A percentile compares a stretch with the other conserved stretches of the same genome.
phyloP scores from a whole-genome alignment of 106 monocot species.

The Vanilla planifolia region DNA sequence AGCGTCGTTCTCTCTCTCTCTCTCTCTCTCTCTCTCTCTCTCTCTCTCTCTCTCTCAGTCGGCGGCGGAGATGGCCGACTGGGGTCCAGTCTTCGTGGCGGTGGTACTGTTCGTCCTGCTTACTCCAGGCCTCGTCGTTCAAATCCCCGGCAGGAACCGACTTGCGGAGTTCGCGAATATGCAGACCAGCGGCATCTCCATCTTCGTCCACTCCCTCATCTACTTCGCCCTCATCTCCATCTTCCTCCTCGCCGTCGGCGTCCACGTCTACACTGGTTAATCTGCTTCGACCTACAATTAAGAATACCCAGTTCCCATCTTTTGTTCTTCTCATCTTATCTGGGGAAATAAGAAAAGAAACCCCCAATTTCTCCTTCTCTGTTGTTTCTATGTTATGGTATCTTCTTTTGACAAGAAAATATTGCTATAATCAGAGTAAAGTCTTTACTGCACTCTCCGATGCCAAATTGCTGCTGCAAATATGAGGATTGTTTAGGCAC shows the following conservation, averaged over 20 bases:
- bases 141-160: constrained; percentile 18
- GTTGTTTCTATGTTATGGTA: no score
- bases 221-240: constrained; percentile 1
- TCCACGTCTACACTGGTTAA: constrained; percentile 4
- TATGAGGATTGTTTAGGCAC: no score
- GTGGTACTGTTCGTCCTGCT: constrained; percentile 27
- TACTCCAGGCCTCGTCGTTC: constrained; percentile 20
- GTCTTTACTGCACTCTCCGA: no score
- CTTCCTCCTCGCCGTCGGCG: constrained; percentile 5
- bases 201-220: constrained; percentile 8
- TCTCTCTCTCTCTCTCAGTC: neutral
- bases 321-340: no score
- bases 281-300: no score
- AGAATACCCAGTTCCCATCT: no score
- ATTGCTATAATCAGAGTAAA: no score
- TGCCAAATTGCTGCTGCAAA: no score
- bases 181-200: constrained; percentile 16
- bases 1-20: neutral
- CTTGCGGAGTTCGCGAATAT: constrained; percentile 26
- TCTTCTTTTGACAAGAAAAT: no score
- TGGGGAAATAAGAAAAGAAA: no score
- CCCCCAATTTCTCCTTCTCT: no score
- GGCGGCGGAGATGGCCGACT: constrained; percentile 13
- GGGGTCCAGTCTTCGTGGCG: constrained; percentile 26
- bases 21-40: neutral